These are phyloP conservation scores for Vickermania spadyakhi DNA, from an alignment of 208 protist genomes.

Conservation along the genomic window DNA sequence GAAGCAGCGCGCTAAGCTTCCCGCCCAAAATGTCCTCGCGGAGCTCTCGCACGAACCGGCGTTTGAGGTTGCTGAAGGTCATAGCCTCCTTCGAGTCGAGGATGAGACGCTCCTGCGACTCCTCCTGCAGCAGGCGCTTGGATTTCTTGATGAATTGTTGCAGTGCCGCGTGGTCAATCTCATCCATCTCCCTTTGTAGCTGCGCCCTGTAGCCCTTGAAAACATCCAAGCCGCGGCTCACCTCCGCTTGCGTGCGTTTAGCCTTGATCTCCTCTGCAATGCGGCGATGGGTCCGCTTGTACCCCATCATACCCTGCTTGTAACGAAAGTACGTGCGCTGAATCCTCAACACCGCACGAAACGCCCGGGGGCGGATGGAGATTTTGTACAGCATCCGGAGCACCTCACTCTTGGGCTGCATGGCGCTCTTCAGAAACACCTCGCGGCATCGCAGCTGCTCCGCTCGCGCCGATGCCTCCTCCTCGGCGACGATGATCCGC, in stretches of 20 bases:
- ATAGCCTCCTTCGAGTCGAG: slow-evolving; percentile 14
- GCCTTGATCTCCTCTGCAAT: slow-evolving; percentile 45
- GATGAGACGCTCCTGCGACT: slow-evolving; percentile 10
- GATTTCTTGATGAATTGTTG: not conserved
- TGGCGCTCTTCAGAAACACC: not conserved
- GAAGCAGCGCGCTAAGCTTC: slow-evolving; percentile 3
- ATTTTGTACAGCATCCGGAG: slow-evolving; percentile 12
- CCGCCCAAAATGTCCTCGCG: slow-evolving; percentile 1
- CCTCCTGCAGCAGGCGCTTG: slow-evolving; percentile 4
- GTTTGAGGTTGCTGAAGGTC: not conserved
- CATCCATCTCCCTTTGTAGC: slow-evolving; percentile 24
- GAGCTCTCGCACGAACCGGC: not conserved
- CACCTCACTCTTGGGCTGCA: not conserved
- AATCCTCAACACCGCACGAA: slow-evolving; percentile 22
- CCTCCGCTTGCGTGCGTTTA: slow-evolving; percentile 21
- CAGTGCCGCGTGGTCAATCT: slow-evolving; percentile 3
- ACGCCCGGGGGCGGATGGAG: slow-evolving; percentile 4
- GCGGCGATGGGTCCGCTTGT: slow-evolving; percentile 32
- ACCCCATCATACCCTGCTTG: slow-evolving; percentile 33
- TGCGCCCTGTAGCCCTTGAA: slow-evolving; percentile 25
- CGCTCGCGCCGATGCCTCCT: not conserved
- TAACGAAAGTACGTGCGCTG: slow-evolving; percentile 35
- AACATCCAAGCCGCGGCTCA: slow-evolving; percentile 16
- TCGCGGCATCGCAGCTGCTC: not conserved
- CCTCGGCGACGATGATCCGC: slow-evolving; percentile 7